Conservation (phyloP, 306 rosid species). For the Acacia acuminata region DNA sequence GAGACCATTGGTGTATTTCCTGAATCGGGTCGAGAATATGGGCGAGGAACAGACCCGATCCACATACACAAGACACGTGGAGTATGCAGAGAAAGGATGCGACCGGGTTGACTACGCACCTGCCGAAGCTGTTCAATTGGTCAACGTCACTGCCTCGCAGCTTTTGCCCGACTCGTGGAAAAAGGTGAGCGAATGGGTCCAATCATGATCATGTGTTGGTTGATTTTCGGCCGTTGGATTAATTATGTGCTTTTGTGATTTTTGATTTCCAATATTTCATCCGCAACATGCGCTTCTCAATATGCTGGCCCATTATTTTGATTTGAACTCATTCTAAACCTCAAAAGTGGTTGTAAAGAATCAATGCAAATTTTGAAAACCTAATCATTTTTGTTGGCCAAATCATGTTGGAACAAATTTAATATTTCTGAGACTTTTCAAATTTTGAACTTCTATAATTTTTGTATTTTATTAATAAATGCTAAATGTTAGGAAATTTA, state of each 20-base stretch:
- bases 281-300: slow-evolving; percentile 16
- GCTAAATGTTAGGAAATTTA: background rate
- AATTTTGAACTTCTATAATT: background rate
- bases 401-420: no score
- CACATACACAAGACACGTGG: slow-evolving; percentile 22
- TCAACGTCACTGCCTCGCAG: slow-evolving; percentile 48
- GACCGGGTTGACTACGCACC: background rate
- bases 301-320: background rate
- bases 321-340: background rate
- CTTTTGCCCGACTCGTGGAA: slow-evolving; percentile 48
- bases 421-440: no score
- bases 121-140: slow-evolving; percentile 31
- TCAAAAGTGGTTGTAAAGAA: background rate
- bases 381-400: background rate
- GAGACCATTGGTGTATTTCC: slow-evolving; percentile 36
- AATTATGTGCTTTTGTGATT: background rate
- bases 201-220: background rate
- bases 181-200: slow-evolving; percentile 38
- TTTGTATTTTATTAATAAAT: background rate
- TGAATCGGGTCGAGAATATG: slow-evolving; percentile 33
- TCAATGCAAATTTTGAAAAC: background rate
- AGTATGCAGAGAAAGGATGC: slow-evolving; percentile 26
- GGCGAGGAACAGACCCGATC: slow-evolving; percentile 16
- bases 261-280: background rate
- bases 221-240: background rate